phyloP scores from a whole-genome alignment of 352 stramenopile genomes.

The Phytophthora hybrid region DNA sequence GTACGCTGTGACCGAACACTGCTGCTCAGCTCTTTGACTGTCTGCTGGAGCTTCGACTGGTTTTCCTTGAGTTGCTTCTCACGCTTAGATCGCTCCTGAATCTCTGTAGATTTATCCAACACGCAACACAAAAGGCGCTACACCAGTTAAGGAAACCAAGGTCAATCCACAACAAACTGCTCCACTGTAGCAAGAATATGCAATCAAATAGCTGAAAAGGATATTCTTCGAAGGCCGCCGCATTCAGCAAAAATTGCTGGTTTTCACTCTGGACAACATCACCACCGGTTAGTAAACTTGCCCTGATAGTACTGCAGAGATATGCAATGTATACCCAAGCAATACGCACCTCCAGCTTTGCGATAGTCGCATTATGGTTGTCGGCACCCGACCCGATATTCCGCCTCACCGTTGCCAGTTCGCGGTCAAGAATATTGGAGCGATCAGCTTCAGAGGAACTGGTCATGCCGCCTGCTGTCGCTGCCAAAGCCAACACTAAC shows the following conservation, averaged over 20 bases:
- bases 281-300: not conserved
- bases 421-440: conserved; percentile 67
- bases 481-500: conserved; percentile 79
- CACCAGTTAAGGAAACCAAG: conserved; percentile 63
- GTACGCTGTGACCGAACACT: conserved; percentile 64
- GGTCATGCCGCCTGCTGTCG: conserved; percentile 74
- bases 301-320: too few species aligned
- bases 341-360: conserved; percentile 72
- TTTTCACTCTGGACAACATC: conserved; percentile 68
- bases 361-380: conserved; percentile 62
- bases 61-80: conserved; percentile 73
- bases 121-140: conserved; percentile 39
- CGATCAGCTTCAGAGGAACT: conserved; percentile 74
- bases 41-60: conserved; percentile 73
- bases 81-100: conserved; percentile 75
- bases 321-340: not conserved
- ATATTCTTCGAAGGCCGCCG: conserved; percentile 90
- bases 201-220: conserved; percentile 48
- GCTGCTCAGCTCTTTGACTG: conserved; percentile 62
- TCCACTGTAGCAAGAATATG: conserved; percentile 25
- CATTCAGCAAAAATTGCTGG: conserved; percentile 85
- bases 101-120: conserved; percentile 59
- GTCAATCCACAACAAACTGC: conserved; percentile 17
- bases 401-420: conserved; percentile 61
- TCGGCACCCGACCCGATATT: conserved; percentile 46